Evolutionary conservation across 2,329 filamentous ascomycete species (phyloP).

Genomic region (Sarocladiaceae sp.): DNA sequence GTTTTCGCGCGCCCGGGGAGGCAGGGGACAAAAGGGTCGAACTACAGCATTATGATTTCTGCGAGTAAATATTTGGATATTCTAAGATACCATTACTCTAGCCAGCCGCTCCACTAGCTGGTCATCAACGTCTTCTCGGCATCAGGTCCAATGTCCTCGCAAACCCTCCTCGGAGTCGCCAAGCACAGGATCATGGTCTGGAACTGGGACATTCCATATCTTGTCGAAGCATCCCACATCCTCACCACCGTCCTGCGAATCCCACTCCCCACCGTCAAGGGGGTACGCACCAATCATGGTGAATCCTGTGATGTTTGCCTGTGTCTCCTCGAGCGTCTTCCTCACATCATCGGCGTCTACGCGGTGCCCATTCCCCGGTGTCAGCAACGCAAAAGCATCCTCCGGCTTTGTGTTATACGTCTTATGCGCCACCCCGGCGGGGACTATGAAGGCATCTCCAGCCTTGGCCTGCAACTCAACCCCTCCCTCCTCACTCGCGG

Average conservation of each 20-base stretch:
- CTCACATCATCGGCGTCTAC: constrained; percentile 23
- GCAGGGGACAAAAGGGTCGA: too few species aligned
- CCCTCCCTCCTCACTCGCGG: constrained; percentile 37
- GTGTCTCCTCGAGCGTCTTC: constrained; percentile 27
- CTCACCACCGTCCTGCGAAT: constrained; percentile 5
- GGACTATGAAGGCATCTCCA: constrained; percentile 54
- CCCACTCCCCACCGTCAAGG: background rate
- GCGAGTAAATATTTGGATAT: too few species aligned
- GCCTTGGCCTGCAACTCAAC: constrained; percentile 39
- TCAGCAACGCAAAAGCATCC: constrained; percentile 27
- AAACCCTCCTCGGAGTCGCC: constrained; percentile 4
- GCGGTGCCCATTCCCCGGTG: constrained; percentile 34
- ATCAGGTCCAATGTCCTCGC: constrained; percentile 3
- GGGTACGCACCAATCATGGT: constrained; percentile 14
- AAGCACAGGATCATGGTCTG: constrained; percentile 5
- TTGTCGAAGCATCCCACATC: constrained; percentile 13
- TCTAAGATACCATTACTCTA: too few species aligned
- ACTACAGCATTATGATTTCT: too few species aligned
- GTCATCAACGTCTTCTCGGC: too few species aligned
- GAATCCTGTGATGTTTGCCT: constrained; percentile 20
- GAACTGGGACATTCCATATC: constrained; percentile 6
- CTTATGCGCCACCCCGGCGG: constrained; percentile 50
- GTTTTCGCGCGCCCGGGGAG: too few species aligned
- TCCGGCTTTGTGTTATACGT: constrained; percentile 36
- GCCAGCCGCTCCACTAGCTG: too few species aligned